Percentiles rank a stretch among this genome's conserved stretches.
These are phyloP conservation scores for Phialemonium atrogriseum DNA, from an alignment of 2,329 filamentous ascomycete genomes.

Conservation along the genomic window DNA sequence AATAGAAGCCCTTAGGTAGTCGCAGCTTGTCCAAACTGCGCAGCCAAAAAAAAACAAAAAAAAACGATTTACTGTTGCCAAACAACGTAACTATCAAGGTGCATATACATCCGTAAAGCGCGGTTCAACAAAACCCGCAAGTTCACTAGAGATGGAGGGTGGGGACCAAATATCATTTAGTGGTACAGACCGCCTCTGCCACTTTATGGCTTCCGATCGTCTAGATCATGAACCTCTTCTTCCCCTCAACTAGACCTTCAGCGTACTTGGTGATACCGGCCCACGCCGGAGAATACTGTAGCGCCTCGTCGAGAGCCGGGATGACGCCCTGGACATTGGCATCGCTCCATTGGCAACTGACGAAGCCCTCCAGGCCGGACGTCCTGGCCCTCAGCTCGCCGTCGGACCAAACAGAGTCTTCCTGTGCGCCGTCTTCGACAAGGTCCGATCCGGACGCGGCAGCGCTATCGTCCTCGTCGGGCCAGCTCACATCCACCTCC, in stretches of 20 bases:
- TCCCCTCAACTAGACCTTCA: slow-evolving; percentile 76
- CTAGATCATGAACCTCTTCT: slow-evolving; percentile 55
- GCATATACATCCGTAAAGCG: no score
- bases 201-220: no score
- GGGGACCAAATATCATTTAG: no score
- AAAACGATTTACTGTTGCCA: no score
- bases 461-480: slow-evolving; percentile 15
- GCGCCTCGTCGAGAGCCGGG: slow-evolving; percentile 74
- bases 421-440: not conserved
- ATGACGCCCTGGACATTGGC: slow-evolving; percentile 63
- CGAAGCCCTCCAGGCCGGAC: slow-evolving; percentile 47
- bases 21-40: no score
- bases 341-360: slow-evolving; percentile 84
- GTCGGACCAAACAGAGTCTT: slow-evolving; percentile 9
- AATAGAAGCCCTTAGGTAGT: no score
- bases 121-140: no score
- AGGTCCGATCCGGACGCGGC: slow-evolving; percentile 1
- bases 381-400: slow-evolving; percentile 23
- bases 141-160: no score
- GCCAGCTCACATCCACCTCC: slow-evolving; percentile 67
- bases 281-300: slow-evolving; percentile 73
- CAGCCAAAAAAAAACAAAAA: no score
- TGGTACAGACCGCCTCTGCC: no score
- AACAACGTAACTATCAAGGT: no score
- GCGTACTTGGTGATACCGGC: slow-evolving; percentile 64